phyloP scores from a whole-genome alignment of 179 eudicot species.

The Spergularia azorica region DNA sequence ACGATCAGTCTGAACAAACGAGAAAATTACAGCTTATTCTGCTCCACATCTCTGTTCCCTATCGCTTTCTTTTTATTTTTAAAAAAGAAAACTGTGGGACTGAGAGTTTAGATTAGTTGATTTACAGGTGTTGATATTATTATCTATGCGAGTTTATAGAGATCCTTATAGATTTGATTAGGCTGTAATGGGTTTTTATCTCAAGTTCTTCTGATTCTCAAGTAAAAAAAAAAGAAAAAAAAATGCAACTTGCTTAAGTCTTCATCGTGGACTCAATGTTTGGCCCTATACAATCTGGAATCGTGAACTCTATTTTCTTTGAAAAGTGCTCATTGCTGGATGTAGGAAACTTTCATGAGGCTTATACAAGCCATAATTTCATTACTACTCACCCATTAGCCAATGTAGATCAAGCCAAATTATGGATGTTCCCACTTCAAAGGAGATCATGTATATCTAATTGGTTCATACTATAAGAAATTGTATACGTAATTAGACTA shows the following conservation, averaged over 20 bases:
- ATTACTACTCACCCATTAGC: not conserved
- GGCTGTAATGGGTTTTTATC: no score
- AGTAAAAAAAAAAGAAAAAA: no score
- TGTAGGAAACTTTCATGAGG: not conserved
- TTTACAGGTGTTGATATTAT: constrained; percentile 42
- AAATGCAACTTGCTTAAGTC: not conserved
- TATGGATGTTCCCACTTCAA: no score
- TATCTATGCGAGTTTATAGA: no score
- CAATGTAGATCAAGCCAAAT: not conserved
- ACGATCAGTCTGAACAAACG: no score
- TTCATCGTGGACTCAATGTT: not conserved
- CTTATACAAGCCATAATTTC: not conserved
- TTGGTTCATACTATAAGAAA: no score
- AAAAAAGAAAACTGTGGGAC: not conserved
- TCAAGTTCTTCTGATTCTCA: no score
- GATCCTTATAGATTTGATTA: no score
- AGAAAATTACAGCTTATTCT: no score
- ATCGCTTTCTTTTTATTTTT: not conserved
- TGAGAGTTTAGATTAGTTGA: not conserved
- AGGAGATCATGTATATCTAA: not conserved
- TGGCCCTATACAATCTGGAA: not conserved
- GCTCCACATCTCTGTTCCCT: not conserved
- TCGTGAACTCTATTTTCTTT: not conserved
- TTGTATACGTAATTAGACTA: no score
- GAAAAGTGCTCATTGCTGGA: not conserved